Evolutionary conservation across 352 stramenopile species (phyloP).

Genomic region (Pythium vanterpoolii): DNA sequence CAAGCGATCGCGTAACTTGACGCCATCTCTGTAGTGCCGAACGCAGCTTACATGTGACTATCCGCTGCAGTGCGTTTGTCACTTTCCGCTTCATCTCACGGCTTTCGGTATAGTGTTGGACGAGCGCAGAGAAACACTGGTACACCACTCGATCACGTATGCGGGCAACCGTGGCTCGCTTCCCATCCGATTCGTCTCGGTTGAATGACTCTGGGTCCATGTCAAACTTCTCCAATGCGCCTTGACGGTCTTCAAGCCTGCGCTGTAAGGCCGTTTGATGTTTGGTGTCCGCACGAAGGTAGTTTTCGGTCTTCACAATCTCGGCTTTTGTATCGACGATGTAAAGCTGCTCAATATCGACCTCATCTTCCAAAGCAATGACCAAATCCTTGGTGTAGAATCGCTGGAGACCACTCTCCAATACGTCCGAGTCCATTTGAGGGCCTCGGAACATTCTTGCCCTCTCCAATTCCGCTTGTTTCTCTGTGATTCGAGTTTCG

Average conservation of each 20-base stretch:
- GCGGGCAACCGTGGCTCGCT: conserved; percentile 25
- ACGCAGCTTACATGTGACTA: conserved; percentile 29
- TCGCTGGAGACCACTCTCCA: conserved; percentile 64
- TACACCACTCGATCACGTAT: conserved; percentile 41
- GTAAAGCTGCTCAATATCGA: conserved; percentile 84
- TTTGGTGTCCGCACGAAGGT: conserved; percentile 56
- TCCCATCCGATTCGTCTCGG: conserved; percentile 9
- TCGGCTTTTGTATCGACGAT: conserved; percentile 77
- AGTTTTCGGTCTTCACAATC: conserved; percentile 68
- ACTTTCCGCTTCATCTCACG: conserved; percentile 42
- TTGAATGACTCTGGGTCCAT: conserved; percentile 24
- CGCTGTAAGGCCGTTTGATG: conserved; percentile 27
- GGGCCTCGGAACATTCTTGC: conserved; percentile 59
- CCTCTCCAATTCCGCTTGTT: conserved; percentile 72
- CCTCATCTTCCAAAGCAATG: conserved; percentile 69
- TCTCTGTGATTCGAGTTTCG: conserved; percentile 69
- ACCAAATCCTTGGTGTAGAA: conserved; percentile 81
- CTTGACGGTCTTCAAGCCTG: conserved; percentile 38
- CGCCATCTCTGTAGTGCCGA: conserved; percentile 30
- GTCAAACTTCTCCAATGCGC: conserved; percentile 50
- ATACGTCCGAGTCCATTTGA: conserved; percentile 79
- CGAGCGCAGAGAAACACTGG: conserved; percentile 50
- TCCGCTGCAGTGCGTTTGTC: conserved; percentile 23
- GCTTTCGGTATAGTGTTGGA: conserved; percentile 34
- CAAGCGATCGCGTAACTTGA: conserved; percentile 16